These are phyloP conservation scores for Pseudogymnoascus verrucosus DNA, from an alignment of 2,329 filamentous ascomycete species.

Conservation along the genomic window DNA sequence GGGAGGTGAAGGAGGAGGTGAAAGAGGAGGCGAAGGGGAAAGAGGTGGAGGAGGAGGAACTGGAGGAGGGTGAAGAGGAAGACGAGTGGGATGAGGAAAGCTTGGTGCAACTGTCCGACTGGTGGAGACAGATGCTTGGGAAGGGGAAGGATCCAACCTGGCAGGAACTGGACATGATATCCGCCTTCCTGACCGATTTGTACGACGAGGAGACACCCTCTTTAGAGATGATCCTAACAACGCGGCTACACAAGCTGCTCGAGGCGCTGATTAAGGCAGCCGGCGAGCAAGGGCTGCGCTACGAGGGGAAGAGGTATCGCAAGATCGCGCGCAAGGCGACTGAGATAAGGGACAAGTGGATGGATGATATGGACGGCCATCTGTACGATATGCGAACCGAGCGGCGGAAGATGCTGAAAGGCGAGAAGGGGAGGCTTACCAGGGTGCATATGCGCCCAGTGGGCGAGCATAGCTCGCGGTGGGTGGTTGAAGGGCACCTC, in stretches of 20 bases:
- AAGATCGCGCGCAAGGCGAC: slow-evolving; percentile 12
- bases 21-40: neutral
- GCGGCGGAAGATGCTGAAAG: slow-evolving; percentile 16
- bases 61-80: neutral
- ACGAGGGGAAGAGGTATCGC: neutral
- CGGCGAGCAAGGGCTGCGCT: neutral
- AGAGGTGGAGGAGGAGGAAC: neutral
- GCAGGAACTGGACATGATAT: slow-evolving; percentile 5
- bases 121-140: slow-evolving; percentile 8
- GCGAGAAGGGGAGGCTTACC: slow-evolving; percentile 9
- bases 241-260: slow-evolving; percentile 18
- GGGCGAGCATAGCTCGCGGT: neutral
- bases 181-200: neutral
- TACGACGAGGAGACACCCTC: neutral
- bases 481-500: slow-evolving; percentile 8
- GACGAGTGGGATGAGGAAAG: slow-evolving; percentile 6
- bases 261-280: slow-evolving; percentile 14
- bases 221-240: slow-evolving; percentile 11
- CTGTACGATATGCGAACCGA: slow-evolving; percentile 18
- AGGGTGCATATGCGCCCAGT: neutral
- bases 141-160: neutral
- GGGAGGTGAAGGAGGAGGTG: no score
- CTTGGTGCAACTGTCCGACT: neutral
- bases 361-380: slow-evolving; percentile 13
- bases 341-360: slow-evolving; percentile 17